phyloP scores from a whole-genome alignment of 305 asterid species.

The Fraxinus albicans region DNA sequence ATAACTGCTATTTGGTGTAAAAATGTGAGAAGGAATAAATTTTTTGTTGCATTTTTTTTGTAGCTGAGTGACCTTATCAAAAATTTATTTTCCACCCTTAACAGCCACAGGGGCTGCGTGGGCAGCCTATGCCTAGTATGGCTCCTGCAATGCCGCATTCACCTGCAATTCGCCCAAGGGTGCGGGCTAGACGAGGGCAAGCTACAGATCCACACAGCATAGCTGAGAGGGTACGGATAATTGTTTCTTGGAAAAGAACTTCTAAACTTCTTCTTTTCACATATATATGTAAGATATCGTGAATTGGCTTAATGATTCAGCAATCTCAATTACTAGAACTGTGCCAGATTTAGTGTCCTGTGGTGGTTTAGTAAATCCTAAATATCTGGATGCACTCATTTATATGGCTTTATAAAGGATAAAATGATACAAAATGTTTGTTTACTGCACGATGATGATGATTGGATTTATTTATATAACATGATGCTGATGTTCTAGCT shows the following conservation, averaged over 20 bases:
- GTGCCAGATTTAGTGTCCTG: background rate
- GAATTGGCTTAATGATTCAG: background rate
- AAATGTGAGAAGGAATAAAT: background rate
- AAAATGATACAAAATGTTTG: background rate
- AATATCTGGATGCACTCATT: background rate
- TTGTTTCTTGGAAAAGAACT: background rate
- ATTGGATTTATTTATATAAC: background rate
- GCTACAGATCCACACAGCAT: conserved; percentile 53
- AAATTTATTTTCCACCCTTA: background rate
- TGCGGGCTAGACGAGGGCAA: conserved; percentile 73
- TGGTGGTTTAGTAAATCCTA: background rate
- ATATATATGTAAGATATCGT: background rate
- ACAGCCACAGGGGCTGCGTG: conserved; percentile 59
- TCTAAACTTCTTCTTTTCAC: background rate
- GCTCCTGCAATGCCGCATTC: conserved; percentile 66
- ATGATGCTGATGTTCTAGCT: background rate
- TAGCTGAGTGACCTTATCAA: background rate
- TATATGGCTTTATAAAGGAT: background rate
- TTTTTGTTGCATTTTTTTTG: conserved; percentile 3
- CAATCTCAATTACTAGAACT: background rate
- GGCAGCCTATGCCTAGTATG: conserved; percentile 60
- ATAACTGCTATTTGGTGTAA: background rate
- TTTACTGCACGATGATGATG: background rate
- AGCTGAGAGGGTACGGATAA: conserved; percentile 76
- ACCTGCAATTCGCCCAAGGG: conserved; percentile 79